Evolutionary conservation across 2,329 filamentous ascomycete genomes (phyloP), one percentile per base, ranked within the genome.

Genomic region (Cytospora schulzeri): DNA sequence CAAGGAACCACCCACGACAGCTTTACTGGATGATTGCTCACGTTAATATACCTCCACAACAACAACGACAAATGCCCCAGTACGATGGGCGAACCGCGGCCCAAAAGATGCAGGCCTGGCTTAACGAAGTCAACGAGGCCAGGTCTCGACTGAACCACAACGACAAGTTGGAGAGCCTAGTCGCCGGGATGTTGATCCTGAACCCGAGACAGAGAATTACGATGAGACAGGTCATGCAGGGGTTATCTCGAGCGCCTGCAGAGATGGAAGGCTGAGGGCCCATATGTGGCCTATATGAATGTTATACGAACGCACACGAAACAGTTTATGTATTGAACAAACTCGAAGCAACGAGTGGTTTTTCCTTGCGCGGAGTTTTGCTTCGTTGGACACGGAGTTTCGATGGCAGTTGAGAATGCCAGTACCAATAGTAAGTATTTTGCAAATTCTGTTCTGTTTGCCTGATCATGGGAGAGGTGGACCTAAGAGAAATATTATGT

Each of bases 1-100:
- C 80, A 29, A 78, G 78, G 60, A 76, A 78, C 1, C 81, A 84
- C 64, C 78, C 80, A 0, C 78, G 78, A 62, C 81, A 81, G 31
- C 74, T 87, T 24, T 85, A 86, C 73, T 87, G 85, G 84, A 76
- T 80, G 70, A 87, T 87, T 66, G 82, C 83, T 1, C 83, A 85
- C 48, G 75, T 87, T 50, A 84, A 87, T 72, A 67, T 61, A 33
- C 48, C 70, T 5, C 55, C 71, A 12, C 64, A 79, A 76, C 63
- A 75, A 70, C 64, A 71, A 62, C 64, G 71, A 28, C 68, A 70
- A 45, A 69, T 66, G 22, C 68, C 68, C n/a, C 50, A 68, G 2
- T 61, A 29, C 22, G 66, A 65, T 28, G 66, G 64, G 22, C 59
- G 41, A 3, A 63, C 63, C 19, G 63, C 63, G 19, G 60, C 60